Base-by-base conservation (phyloP, 164 flowering plant species). In the Cinnamomum micranthum region DNA sequence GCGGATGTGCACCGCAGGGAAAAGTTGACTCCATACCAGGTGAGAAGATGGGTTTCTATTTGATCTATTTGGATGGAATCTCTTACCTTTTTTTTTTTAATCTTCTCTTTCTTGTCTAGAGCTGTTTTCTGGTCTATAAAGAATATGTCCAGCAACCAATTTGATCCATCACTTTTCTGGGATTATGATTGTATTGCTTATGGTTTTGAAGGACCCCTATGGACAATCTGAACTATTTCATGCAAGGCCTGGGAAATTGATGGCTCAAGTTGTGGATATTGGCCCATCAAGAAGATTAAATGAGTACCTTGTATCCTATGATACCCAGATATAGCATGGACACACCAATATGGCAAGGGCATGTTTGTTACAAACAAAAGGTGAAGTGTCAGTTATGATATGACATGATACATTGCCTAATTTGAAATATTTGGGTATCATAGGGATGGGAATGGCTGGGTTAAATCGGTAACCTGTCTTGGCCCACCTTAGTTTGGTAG, bases 21-120 rank as follows among this genome's bases (percentile, higher is more conserved):
- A 75, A 90, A 87, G 77, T 77, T 95, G 41, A 74, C 78, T 77
- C 83, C 79, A 66, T 95, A 90, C 78, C 85, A 93, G 93, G 99
- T 95, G 62, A 75, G 74, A 33, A 11, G 25, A 33, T 59, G 52
- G 58, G 17, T 23, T 72, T 47, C 69, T 64, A 14, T 64, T 25
- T 67, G 33, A 15, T 28, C 47, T 67, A 28, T 33, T 67, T 67
- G 4, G 50, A 67, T 5, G 2, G 47, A 67, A 27, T 67, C 20
- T 28, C 22, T 15, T 4, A 22, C 22, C 67, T 2, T 9, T 64
- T 64, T 20, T 55, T 55, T 20, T 55, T 55, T 55, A 15, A 0
- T 55, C 6, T 19, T 55, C 60, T 55, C 67, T 24, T 22, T 24
- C 31, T 22, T 24, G 3, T 6, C 12, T 64, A 22, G 12, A 10